Evolutionary conservation across 345 rosid species (phyloP), one percentile per base, ranked within the genome.

Genomic region (Atalantia buxifolia): DNA sequence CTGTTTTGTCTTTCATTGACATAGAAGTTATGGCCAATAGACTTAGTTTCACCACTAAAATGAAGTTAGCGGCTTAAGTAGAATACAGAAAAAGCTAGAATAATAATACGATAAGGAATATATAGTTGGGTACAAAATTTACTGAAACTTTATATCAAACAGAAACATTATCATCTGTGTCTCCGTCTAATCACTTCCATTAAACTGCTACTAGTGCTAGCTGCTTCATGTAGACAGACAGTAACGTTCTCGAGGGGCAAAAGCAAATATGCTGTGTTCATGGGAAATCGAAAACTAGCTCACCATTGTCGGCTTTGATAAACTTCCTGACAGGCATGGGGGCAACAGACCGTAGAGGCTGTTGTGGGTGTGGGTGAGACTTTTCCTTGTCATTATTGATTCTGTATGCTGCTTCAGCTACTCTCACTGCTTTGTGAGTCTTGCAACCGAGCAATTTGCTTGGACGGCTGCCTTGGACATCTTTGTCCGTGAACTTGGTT

Each of bases 361-460:
- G 83, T 38, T 48, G 78, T 22, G 65, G 66, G 21, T 56, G 69
- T 16, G 57, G 57, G 50, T 13, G 50, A 62, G 85, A 69, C 81
- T 77, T 85, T 30, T 81, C 71, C 75, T 69, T 84, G 42, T 83
- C 81, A 13, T 62, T 75, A 13, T 62, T 72, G 35, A 42, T 82
- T 76, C 71, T 87, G 69, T 83, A 69, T 38, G 84, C 73, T 74
- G 83, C 65, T 79, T 89, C 90, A 65, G 86, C 90, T 63, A 91
- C 86, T 61, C 80, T 73, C 16, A 87, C 89, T 12, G 87, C 86
- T 78, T 86, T 91, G 14, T 76, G 82, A 74, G 80, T 88, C 79
- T 77, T 89, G 86, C 90, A 87, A 1, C 92, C 83, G 73, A 88
- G 45, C 24, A 89, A 38, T 28, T 89, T 82, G 60, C 79, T 69